phyloP scores from a whole-genome alignment of 2,329 filamentous ascomycete species.

The Xylaria sp. region DNA sequence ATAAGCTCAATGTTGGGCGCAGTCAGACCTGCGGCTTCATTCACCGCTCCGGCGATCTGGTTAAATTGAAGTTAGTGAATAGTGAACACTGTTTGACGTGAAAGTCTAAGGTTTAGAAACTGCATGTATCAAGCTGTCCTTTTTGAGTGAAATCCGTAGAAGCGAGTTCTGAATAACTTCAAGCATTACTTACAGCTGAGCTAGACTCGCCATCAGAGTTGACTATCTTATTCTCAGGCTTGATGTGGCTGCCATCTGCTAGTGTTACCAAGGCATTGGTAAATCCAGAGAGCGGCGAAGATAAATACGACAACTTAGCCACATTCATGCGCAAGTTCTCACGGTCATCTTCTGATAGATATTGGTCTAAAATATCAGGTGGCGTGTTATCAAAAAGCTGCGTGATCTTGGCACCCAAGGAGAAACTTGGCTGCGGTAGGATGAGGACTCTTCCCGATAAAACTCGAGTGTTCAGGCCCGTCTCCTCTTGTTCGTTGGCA shows the following conservation, averaged over 20 bases:
- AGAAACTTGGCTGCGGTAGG: constrained; percentile 54
- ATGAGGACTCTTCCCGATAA: constrained; percentile 39
- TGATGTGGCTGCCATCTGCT: constrained; percentile 53
- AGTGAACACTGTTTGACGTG: too few species aligned
- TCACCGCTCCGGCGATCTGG: constrained; percentile 31
- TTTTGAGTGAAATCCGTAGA: too few species aligned
- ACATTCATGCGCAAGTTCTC: constrained; percentile 36
- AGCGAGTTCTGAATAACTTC: too few species aligned
- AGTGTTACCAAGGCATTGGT: constrained; percentile 49
- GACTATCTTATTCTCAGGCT: constrained; percentile 46
- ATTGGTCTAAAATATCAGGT: constrained; percentile 33
- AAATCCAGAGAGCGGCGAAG: constrained; percentile 46
- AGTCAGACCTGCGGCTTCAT: constrained; percentile 38
- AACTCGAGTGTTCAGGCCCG: neutral
- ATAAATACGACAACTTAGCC: constrained; percentile 40
- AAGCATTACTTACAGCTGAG: constrained; percentile 27
- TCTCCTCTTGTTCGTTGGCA: neutral
- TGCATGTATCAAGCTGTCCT: too few species aligned
- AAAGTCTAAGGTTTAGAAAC: too few species aligned
- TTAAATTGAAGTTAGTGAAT: too few species aligned
- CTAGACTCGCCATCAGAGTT: constrained; percentile 27
- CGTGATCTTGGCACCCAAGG: constrained; percentile 47
- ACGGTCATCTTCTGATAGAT: constrained; percentile 27
- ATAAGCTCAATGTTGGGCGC: constrained; percentile 36
- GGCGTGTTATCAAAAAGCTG: constrained; percentile 50